These are phyloP conservation scores for Thelephora aurantiotincta DNA, from an alignment of 768 basidiomycete species.

Conservation along the genomic window DNA sequence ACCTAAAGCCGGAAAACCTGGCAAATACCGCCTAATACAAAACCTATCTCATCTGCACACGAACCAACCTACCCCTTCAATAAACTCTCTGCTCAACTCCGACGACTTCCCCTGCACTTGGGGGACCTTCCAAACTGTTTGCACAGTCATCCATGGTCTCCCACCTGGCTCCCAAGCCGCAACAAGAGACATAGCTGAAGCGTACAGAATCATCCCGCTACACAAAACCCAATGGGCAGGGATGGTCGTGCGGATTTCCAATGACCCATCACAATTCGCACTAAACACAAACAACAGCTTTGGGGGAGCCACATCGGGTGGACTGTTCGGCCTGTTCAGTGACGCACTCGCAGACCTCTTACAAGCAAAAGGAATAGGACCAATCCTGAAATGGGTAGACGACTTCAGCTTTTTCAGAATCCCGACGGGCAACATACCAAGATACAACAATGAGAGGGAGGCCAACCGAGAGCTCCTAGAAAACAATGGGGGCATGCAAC, in stretches of 20 bases:
- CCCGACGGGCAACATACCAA: no score
- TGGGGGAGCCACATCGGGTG: neutral
- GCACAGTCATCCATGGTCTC: conserved; percentile 13
- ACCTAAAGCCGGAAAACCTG: conserved; percentile 8
- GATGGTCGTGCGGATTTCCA: no score
- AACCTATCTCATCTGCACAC: conserved; percentile 13
- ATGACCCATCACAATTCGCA: no score
- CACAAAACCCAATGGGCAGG: conserved; percentile 14
- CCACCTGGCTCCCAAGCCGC: conserved; percentile 22
- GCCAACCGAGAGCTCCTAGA: conserved; percentile 8
- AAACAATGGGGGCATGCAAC: neutral
- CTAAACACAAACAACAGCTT: no score
- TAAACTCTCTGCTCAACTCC: conserved; percentile 16
- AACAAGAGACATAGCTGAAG: conserved; percentile 23
- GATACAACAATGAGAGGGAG: conserved; percentile 14
- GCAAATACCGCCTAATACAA: conserved; percentile 14
- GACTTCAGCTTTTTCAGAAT: no score
- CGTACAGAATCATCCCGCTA: conserved; percentile 21
- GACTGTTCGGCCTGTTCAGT: conserved; percentile 1
- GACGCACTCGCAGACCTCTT: conserved; percentile 9
- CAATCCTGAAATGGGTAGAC: conserved; percentile 14
- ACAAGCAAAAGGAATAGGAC: conserved; percentile 9
- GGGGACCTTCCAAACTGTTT: conserved; percentile 18
- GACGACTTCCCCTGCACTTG: conserved; percentile 17
- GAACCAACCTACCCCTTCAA: conserved; percentile 6